phyloP scores from a whole-genome alignment of 352 stramenopile species.

The Globisporangium alternatum region DNA sequence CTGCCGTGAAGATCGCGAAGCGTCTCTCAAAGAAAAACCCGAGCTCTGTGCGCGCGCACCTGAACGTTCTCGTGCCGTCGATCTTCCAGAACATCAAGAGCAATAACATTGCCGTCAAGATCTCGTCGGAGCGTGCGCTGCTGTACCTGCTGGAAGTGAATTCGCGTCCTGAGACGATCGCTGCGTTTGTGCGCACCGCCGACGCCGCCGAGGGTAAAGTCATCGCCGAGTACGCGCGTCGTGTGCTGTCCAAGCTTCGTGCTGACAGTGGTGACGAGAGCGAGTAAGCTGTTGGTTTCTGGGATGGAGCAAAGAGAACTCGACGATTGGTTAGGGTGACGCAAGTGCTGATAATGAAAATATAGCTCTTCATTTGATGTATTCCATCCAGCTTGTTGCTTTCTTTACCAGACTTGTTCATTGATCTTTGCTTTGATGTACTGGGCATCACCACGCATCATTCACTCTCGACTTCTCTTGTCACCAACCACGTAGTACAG shows the following conservation, averaged over 20 bases:
- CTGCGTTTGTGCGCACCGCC: conserved; percentile 55
- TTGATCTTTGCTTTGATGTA: not conserved
- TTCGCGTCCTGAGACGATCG: conserved; percentile 73
- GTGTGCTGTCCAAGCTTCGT: conserved; percentile 87
- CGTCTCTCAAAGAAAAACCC: conserved; percentile 68
- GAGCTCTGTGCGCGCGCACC: conserved; percentile 43
- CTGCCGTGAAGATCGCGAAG: conserved; percentile 72
- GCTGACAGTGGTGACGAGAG: conserved; percentile 82
- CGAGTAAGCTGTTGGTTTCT: conserved; percentile 29
- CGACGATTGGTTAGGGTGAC: not conserved
- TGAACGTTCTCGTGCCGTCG: conserved; percentile 63
- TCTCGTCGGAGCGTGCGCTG: conserved; percentile 80
- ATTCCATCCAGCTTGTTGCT: not conserved
- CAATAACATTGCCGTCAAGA: conserved; percentile 87
- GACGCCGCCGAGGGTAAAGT: conserved; percentile 71
- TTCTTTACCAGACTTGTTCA: not conserved
- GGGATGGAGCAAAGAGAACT: not conserved
- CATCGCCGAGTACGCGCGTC: conserved; percentile 84
- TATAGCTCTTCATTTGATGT: not conserved
- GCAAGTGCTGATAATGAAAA: not conserved
- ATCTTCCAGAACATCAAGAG: conserved; percentile 87
- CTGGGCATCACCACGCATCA: not conserved
- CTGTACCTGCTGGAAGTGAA: conserved; percentile 88
- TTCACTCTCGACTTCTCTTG: not conserved
- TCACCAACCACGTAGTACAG: not conserved